Evolutionary conservation across 768 basidiomycete species (phyloP), one percentile per base, ranked within the genome.

Genomic region (Trametes elegans): DNA sequence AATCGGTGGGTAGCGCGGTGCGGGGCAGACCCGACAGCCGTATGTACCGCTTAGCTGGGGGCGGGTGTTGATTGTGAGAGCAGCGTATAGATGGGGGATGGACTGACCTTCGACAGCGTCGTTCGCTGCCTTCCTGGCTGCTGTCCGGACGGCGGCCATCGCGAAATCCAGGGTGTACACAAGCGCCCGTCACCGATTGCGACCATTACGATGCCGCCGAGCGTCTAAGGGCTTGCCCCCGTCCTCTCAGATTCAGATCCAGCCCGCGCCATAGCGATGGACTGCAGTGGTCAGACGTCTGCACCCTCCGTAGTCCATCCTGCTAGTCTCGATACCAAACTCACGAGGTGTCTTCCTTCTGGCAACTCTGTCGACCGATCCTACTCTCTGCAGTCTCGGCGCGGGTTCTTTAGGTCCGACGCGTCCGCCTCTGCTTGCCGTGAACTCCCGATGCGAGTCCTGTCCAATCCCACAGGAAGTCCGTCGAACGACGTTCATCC

Each of bases 1-100:
- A 66, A 65, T 90, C 88, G 10, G 72, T 68, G 9, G 81, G 78
- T 24, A 82, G 76, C 1, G 79, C 76, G 5, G 81, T 77, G 28
- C 66, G 66, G 1, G 86, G 81, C 1, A 90, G 59, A 60, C 45
- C 48, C 2, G 42, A 16, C 24, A 59, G 48, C 16, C 29, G 11
- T 0, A 38, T 24, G 35, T 44, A 18, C 19, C 35, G 42, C 11
- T 6, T 29, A 0, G 34, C n/a, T 3, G 36, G 7, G 2, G 9
- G 6, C 39, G 32, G 24, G 7, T 11, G n/a, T 10, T n/a, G 32
- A 46, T 6, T 14, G 16, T 28, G 5, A 38, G 32, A 19, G 28
- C 1, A 27, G n/a, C 27, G 0, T 14, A 3, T 13, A 10, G 0
- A n/a, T 9, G 5, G 19, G 2, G 18, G n/a, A 38, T 2, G 26